Conservation (phyloP, 345 rosid genomes). For the Citrus hindsii region DNA sequence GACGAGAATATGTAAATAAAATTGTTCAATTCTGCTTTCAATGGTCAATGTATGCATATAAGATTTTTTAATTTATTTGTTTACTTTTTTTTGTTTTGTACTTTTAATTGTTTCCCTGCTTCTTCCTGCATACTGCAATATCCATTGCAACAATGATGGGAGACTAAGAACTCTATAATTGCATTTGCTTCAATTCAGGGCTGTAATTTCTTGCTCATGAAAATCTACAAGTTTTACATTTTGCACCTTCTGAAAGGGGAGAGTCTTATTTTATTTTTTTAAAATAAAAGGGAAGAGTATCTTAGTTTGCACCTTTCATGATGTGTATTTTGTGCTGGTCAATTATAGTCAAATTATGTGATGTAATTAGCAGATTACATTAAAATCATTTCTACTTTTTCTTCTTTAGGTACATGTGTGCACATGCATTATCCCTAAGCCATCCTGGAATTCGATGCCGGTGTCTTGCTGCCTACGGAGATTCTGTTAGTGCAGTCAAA, state of each 20-base stretch:
- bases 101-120: background rate
- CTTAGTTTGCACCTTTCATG: background rate
- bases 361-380: background rate
- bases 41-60: background rate
- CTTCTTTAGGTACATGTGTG: conserved; percentile 82
- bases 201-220: background rate
- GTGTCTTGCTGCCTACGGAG: conserved; percentile 97
- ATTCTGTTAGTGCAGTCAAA: conserved; percentile 97
- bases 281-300: background rate
- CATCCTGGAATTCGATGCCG: conserved; percentile 99
- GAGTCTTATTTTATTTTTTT: no score
- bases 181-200: background rate
- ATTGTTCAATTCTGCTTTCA: background rate
- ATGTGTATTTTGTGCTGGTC: background rate
- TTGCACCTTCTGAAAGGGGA: background rate
- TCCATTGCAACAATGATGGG: background rate
- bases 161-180: background rate
- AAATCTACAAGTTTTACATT: background rate
- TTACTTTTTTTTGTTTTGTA: background rate
- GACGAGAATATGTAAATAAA: background rate
- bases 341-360: background rate
- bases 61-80: background rate
- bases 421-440: conserved; percentile 92
- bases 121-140: background rate
- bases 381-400: background rate